These are phyloP conservation scores for Bruguiera gymnorhiza DNA, from an alignment of 345 rosid genomes.

Conservation along the genomic window DNA sequence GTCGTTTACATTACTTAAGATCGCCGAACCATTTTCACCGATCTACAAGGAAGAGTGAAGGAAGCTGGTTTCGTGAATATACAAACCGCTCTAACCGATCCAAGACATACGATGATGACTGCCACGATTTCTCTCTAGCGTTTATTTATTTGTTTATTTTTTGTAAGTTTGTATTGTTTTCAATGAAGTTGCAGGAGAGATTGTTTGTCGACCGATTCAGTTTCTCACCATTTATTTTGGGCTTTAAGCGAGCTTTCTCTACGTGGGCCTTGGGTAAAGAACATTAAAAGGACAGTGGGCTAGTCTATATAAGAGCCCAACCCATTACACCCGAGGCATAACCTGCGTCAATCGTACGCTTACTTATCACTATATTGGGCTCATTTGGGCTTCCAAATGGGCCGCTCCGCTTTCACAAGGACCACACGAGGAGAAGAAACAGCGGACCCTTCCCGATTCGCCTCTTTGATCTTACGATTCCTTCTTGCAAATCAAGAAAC, in stretches of 20 bases:
- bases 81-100: constrained; percentile 41
- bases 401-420: too few relatives aligned
- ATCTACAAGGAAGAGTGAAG: constrained; percentile 45
- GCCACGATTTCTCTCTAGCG: constrained; percentile 43
- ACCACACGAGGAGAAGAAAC: too few relatives aligned
- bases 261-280: too few relatives aligned
- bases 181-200: neutral
- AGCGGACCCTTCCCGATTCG: neutral
- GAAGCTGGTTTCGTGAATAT: constrained; percentile 48
- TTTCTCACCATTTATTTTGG: too few relatives aligned
- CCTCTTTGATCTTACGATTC: neutral
- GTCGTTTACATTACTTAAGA: constrained; percentile 52
- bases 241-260: too few relatives aligned
- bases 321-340: too few relatives aligned
- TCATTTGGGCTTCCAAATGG: too few relatives aligned
- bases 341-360: too few relatives aligned
- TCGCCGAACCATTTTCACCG: constrained; percentile 58
- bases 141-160: neutral
- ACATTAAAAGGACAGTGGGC: too few relatives aligned
- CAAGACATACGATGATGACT: constrained; percentile 50
- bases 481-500: constrained; percentile 15
- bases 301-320: too few relatives aligned
- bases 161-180: neutral
- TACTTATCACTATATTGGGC: too few relatives aligned
- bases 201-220: too few relatives aligned